Evolutionary conservation across 148 eudicot genomes (phyloP).

Genomic region (Fagopyrum tataricum): DNA sequence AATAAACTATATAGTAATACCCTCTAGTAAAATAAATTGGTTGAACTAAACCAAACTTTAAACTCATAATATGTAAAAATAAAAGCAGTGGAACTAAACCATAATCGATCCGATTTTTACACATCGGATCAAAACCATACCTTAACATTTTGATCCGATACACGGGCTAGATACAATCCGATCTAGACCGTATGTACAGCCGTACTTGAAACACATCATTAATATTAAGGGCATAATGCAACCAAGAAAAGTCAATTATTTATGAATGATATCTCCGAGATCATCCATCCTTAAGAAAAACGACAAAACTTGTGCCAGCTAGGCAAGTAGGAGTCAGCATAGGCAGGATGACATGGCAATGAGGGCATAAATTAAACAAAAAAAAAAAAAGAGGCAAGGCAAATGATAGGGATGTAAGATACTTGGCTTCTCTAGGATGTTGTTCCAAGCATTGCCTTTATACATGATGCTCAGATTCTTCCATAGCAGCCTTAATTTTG

Average conservation of each 20-base stretch:
- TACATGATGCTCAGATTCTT: conserved; percentile 15
- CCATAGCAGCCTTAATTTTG: conserved; percentile 14
- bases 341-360: neutral
- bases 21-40: no score
- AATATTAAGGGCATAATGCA: neutral
- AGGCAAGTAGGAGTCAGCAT: neutral
- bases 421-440: conserved; percentile 16
- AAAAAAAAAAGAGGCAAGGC: neutral
- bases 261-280: neutral
- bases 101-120: no score
- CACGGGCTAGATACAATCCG: no score
- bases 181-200: no score
- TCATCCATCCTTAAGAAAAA: neutral
- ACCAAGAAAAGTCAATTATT: neutral
- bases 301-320: conserved; percentile 3
- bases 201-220: neutral
- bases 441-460: conserved; percentile 13
- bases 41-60: no score
- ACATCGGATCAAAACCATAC: no score
- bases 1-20: no score
- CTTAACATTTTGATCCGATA: no score
- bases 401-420: conserved; percentile 11
- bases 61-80: no score
- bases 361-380: neutral
- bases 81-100: no score